These are phyloP conservation scores for Monosporascus sp. DNA, from an alignment of 2,329 filamentous ascomycete genomes.

Conservation along the genomic window DNA sequence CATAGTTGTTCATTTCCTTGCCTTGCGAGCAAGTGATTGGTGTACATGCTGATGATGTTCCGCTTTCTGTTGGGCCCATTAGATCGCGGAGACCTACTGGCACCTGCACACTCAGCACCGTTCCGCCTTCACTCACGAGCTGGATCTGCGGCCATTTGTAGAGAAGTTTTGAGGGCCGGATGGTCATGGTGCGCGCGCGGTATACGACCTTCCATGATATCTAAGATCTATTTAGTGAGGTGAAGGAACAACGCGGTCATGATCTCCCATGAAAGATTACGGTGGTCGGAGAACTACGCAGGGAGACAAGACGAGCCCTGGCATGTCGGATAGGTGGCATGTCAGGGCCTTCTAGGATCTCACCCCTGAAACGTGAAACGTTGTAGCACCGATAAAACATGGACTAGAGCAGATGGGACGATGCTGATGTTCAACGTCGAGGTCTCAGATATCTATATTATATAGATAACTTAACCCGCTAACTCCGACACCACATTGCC, in stretches of 20 bases:
- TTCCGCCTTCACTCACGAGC: conserved; percentile 66
- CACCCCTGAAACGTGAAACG: too few species aligned
- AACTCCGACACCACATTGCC: conserved; percentile 5
- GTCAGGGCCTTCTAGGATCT: too few species aligned
- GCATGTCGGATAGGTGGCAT: too few species aligned
- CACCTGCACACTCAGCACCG: conserved; percentile 65
- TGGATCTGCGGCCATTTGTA: conserved; percentile 65
- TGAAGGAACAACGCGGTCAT: too few species aligned
- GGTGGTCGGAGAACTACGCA: too few species aligned
- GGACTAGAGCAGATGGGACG: neutral
- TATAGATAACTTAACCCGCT: conserved; percentile 5
- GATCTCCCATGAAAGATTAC: too few species aligned
- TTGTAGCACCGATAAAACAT: too few species aligned
- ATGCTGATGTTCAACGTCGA: neutral
- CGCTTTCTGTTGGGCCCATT: neutral
- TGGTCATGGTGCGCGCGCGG: neutral
- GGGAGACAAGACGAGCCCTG: too few species aligned
- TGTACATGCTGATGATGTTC: conserved; percentile 13
- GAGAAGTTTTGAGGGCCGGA: conserved; percentile 53
- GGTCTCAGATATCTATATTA: neutral
- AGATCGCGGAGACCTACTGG: conserved; percentile 77
- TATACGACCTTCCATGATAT: too few species aligned
- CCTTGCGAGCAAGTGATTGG: neutral
- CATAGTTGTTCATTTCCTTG: too few species aligned
- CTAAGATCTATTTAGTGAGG: too few species aligned